Base-by-base conservation (phyloP, 2,329 filamentous ascomycete genomes). In the Purpureocillium takamizusanense region DNA sequence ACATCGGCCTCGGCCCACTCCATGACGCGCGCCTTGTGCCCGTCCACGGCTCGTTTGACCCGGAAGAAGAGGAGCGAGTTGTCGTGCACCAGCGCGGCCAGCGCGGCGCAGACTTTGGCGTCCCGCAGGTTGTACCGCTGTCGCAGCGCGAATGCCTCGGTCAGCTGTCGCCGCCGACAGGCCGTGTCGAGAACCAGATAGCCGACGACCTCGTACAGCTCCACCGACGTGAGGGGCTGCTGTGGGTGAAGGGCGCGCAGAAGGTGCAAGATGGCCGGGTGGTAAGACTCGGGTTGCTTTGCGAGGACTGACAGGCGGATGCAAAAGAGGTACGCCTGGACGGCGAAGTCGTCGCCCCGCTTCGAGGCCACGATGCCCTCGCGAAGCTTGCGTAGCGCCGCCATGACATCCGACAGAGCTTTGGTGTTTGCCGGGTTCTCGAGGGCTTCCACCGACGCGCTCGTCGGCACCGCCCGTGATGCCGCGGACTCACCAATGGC, bases 321-420 rank as follows among this genome's bases (percentile, higher is more conserved):
- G 51, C 86, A 87, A 68, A 97, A 97, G 45, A 94, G 78, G 62
- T 97, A 95, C 13, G 81, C 86, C 49, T 88, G 81, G n/a, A 84
- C 78, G 1, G 90, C 81, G 60, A 98, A 98, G 37, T 76, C 69
- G 54, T 95, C 85, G 28, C 72, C 67, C 15, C 89, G 78, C 38
- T 79, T 77, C 8, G 84, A 81, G 11, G 86, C 86, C 3, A 94
- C 77, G 35, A 97, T 81, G 17, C 83, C 89, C 66, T 98, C 92
- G 40, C 92, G 80, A 25, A 98, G 76, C 59, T 95, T 97, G 45
- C 92, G 81, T 55, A 97, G 81, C 3, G 90, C 86, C 51, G 85
- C 76, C 38, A 95, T 71, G 37, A 97, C 78, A 15, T 76, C 77
- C 2, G 81, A 74, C 23, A 95, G 72, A 46, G 84, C 79, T 47